Evolutionary conservation across 2,329 filamentous ascomycete species (phyloP), one percentile per base, ranked within the genome.

Genomic region (Verticillium nubilum): DNA sequence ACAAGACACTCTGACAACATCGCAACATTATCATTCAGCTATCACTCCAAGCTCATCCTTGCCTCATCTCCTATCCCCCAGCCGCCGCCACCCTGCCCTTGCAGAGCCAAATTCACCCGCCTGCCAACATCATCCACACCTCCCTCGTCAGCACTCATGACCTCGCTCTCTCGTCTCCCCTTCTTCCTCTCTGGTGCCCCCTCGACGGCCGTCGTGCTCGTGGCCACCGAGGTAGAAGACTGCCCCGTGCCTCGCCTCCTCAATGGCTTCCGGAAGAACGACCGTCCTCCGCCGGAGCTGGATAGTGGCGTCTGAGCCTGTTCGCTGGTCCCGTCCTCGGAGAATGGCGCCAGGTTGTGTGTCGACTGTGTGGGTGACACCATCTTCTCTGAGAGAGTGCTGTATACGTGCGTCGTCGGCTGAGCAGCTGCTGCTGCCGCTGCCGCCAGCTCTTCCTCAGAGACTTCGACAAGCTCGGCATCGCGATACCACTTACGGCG

Each of bases 401-500:
- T 74, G 64, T 75, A 76, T 54, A 67, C 67, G 53, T 72, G 67
- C 1, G 65, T 69, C 57, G 54, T 62, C 29, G 58, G 61, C 26
- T 37, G 61, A 52, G 59, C 37, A 12, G 59, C 56, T 37, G 35
- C 64, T 15, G 57, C 52, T 33, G 58, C 23, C 28, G 57, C 52
- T 53, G 57, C 58, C 19, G 61, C 57, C 5, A 50, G 26, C 5
- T 58, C 62, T 4, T 47, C 5, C n/a, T 70, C 73, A 9, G 65
- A 58, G 69, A 88, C 77, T 70, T 99, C 95, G 33, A 97, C 91
- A 3, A 99, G 84, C 76, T 99, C 95, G 10, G 95, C 95, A 70
- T 98, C 95, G 42, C 95, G 90, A 70, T 92, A 95, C 95, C 95
- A 99, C 75, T 98, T 97, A 63, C 95, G 80, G 25, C 95, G 86